A percentile compares a stretch with the other conserved stretches of the same genome.
Conservation (phyloP, 73 alveolate genomes). For the Tetrahymena elliotti region DNA sequence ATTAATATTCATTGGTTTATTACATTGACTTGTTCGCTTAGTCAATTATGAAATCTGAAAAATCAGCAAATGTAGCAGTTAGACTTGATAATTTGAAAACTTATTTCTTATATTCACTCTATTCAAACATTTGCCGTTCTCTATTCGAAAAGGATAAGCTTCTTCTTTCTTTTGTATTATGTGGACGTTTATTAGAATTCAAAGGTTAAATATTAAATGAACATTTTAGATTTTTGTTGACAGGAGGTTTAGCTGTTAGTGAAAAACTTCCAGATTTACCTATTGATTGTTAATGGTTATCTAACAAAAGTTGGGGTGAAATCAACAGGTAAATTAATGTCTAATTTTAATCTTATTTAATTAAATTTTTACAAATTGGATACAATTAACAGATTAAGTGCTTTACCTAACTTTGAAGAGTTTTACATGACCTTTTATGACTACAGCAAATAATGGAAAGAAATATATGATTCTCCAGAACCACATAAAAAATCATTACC, state of each 20-base stretch:
- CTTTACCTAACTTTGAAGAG: background rate
- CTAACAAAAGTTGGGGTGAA: slow-evolving; percentile 27
- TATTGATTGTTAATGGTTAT: slow-evolving; percentile 42
- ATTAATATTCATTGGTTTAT: slow-evolving; percentile 80
- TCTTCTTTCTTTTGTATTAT: slow-evolving; percentile 92
- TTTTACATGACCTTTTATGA: slow-evolving; percentile 14
- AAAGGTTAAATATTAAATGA: slow-evolving; percentile 27
- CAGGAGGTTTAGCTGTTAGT: slow-evolving; percentile 22
- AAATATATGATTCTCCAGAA: slow-evolving; percentile 58
- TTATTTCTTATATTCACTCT: slow-evolving; percentile 71
- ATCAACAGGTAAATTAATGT: slow-evolving; percentile 2
- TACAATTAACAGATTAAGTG: slow-evolving; percentile 3
- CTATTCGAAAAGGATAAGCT: slow-evolving; percentile 94
- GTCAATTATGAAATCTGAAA: slow-evolving; percentile 78
- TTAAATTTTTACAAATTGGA: background rate
- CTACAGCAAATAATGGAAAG: slow-evolving; percentile 52
- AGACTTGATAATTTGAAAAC: slow-evolving; percentile 71
- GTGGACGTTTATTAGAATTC: slow-evolving; percentile 55
- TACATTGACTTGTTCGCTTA: slow-evolving; percentile 65
- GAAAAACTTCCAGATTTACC: slow-evolving; percentile 14
- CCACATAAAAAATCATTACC: slow-evolving; percentile 75
- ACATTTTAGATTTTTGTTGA: slow-evolving; percentile 17
- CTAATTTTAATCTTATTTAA: background rate
- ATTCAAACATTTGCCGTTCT: slow-evolving; percentile 83
- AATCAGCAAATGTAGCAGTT: slow-evolving; percentile 71